Conservation (phyloP, 345 rosid species). For the Xanthoceras sorbifolium region DNA sequence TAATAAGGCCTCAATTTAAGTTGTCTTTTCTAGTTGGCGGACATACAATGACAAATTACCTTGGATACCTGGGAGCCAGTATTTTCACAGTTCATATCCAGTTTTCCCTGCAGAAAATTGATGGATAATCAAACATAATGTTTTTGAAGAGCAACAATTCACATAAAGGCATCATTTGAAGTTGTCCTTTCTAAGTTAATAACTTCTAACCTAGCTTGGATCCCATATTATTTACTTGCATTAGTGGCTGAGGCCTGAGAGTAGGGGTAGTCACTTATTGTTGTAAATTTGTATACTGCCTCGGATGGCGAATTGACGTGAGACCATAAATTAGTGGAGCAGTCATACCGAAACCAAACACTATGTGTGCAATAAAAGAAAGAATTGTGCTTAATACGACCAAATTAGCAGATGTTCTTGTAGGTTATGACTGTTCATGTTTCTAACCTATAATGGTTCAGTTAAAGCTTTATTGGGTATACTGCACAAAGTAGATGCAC, state of each 20-base stretch:
- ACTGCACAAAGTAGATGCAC: not conserved
- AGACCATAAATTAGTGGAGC: not conserved
- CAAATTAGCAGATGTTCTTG: not conserved
- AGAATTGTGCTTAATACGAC: not conserved
- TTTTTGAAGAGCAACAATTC: not conserved
- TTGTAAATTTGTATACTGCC: not conserved
- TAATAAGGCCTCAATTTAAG: not conserved
- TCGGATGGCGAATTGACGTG: not conserved
- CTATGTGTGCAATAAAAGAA: not conserved
- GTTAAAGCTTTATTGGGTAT: not conserved
- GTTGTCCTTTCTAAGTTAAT: not conserved
- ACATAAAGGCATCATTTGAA: not conserved
- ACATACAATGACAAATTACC: not conserved
- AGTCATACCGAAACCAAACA: not conserved
- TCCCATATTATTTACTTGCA: not conserved
- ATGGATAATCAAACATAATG: not conserved
- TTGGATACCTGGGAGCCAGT: slow-evolving; percentile 15
- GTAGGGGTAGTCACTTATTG: not conserved
- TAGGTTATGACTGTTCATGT: not conserved
- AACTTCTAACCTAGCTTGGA: not conserved
- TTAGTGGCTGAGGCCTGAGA: not conserved
- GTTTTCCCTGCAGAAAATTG: slow-evolving; percentile 29
- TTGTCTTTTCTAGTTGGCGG: not conserved
- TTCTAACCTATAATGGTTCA: not conserved
- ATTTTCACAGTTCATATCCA: slow-evolving; percentile 12